Conservation (phyloP, 805 yeast genomes). For the Metschnikowia matae region DNA sequence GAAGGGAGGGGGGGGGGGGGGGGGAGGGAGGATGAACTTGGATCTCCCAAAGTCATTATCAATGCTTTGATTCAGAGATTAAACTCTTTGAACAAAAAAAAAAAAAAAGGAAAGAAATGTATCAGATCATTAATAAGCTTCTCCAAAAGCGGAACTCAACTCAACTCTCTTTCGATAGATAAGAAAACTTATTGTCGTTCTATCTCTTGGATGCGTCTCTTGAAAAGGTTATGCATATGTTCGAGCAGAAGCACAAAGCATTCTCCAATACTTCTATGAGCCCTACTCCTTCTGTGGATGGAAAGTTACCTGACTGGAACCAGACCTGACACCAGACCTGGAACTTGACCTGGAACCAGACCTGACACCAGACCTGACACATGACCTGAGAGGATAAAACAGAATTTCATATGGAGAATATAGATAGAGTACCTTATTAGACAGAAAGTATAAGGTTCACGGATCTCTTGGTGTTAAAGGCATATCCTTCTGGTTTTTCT, state of each 20-base stretch:
- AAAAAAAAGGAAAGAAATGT: slow-evolving; percentile 52
- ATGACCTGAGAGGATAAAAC: too few species aligned
- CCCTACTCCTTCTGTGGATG: slow-evolving; percentile 14
- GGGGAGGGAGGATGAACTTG: too few species aligned
- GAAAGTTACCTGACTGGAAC: neutral
- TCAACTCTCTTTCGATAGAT: slow-evolving; percentile 48
- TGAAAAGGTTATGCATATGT: slow-evolving; percentile 49
- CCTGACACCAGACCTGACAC: too few species aligned
- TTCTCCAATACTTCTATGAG: slow-evolving; percentile 17
- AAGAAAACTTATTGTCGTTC: slow-evolving; percentile 49
- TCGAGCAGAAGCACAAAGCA: slow-evolving; percentile 38
- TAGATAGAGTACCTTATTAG: too few species aligned
- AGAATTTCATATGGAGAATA: too few species aligned
- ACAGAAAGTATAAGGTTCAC: too few species aligned
- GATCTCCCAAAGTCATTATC: slow-evolving; percentile 43
- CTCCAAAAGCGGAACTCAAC: slow-evolving; percentile 46
- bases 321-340: too few species aligned
- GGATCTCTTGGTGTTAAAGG: too few species aligned
- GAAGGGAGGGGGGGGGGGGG: too few species aligned
- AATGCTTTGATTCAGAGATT: slow-evolving; percentile 52
- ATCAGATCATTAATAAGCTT: slow-evolving; percentile 46
- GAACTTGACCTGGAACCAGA: too few species aligned
- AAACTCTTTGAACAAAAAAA: slow-evolving; percentile 39
- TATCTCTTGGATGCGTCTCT: slow-evolving; percentile 53
- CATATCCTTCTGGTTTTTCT: too few species aligned